Evolutionary conservation across 1,284 basidiomycete genomes (phyloP).

Genomic region (Marasmius sp.): DNA sequence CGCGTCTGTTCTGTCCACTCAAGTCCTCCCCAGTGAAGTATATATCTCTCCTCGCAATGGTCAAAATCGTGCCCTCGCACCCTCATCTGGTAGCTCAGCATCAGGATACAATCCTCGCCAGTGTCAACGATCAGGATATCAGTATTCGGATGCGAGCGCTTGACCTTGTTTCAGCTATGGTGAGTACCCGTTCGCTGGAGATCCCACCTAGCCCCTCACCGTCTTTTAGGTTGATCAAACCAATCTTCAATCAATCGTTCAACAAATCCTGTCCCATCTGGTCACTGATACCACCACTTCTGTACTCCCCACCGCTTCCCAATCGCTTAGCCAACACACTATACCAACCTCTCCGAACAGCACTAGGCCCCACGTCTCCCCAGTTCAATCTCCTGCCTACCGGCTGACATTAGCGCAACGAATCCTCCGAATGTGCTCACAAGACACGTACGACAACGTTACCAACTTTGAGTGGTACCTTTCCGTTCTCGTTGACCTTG

Average conservation of each 20-base stretch:
- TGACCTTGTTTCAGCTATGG: constrained; percentile 93
- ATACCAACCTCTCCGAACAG: constrained; percentile 36
- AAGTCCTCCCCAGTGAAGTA: constrained; percentile 76
- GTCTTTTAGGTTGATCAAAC: constrained; percentile 66
- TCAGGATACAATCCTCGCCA: constrained; percentile 88
- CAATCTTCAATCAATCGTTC: constrained; percentile 87
- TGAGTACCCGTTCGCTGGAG: constrained; percentile 32
- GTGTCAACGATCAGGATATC: constrained; percentile 91
- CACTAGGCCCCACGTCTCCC: constrained; percentile 41
- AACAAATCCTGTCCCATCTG: constrained; percentile 85
- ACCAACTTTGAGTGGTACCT: constrained; percentile 97
- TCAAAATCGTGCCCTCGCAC: constrained; percentile 93
- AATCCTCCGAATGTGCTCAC: constrained; percentile 82
- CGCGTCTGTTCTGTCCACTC: neutral
- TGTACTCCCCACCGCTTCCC: constrained; percentile 56
- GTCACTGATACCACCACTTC: constrained; percentile 55
- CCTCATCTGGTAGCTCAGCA: constrained; percentile 90
- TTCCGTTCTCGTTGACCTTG: constrained; percentile 88
- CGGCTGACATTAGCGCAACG: constrained; percentile 79
- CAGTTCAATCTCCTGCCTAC: constrained; percentile 75
- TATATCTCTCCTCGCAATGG: constrained; percentile 92
- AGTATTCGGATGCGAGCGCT: constrained; percentile 95
- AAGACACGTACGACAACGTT: constrained; percentile 84
- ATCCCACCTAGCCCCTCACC: constrained; percentile 11
- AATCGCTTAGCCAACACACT: constrained; percentile 57